Percentiles rank a stretch among this genome's conserved stretches.
Evolutionary conservation across 345 rosid species (phyloP).

Genomic region (Psidium guajava): DNA sequence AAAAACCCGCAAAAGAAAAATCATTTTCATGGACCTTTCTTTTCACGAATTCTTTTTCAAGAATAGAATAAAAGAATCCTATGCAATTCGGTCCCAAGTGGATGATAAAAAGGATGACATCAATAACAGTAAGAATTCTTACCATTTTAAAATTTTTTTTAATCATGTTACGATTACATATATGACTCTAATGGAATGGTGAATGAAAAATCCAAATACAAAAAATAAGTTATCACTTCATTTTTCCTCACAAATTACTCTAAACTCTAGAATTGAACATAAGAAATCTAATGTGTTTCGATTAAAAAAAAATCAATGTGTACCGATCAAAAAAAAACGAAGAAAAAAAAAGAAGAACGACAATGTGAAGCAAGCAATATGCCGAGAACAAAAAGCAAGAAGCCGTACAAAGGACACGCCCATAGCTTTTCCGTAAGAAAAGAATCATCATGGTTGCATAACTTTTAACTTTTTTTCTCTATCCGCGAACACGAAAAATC

Average conservation of each 20-base stretch:
- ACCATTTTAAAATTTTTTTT: neutral
- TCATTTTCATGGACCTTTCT: neutral
- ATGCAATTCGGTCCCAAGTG: slow-evolving; percentile 23
- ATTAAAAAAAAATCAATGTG: no score
- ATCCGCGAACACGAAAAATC: neutral
- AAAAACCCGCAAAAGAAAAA: neutral
- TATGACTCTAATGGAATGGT: neutral
- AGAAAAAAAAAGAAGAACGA: neutral
- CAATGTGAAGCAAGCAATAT: neutral
- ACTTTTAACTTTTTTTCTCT: neutral
- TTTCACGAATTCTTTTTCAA: neutral
- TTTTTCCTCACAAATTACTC: neutral
- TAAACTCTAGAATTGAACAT: neutral
- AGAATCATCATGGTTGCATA: neutral
- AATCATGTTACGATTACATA: neutral
- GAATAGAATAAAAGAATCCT: slow-evolving; percentile 1
- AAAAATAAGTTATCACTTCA: neutral
- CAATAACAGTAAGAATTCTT: neutral
- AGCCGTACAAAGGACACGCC: neutral
- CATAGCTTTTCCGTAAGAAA: neutral
- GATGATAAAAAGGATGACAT: neutral
- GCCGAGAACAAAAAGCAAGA: neutral
- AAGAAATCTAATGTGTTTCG: neutral
- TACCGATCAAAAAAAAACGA: neutral
- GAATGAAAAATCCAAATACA: neutral